Evolutionary conservation across 2,329 filamentous ascomycete species (phyloP), one percentile per base, ranked within the genome.

Genomic region (Zasmidium cellare): DNA sequence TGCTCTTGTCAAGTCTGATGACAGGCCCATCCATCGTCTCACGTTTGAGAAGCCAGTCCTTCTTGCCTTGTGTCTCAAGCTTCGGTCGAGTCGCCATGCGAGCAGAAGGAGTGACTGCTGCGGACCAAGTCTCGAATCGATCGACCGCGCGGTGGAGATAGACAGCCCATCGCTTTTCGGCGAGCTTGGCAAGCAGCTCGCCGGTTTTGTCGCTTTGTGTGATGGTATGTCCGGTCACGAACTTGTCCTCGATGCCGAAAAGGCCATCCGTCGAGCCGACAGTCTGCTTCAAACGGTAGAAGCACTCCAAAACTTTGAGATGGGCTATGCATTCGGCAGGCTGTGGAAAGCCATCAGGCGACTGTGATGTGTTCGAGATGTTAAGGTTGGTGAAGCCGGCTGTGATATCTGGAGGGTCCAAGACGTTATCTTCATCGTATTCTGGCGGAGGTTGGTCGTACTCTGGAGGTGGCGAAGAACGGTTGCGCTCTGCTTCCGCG

Each of bases 131-230:
- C 59, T 84, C 79, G 66, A 90, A 92, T 6, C 89, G 80, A 50
- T 87, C 82, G 0, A 85, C 87, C 1, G 89, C 89, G 50, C 86
- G 80, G 1, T 85, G 81, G 3, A 91, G 80, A 69, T 85, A 91
- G 9, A 91, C 69, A 0, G 83, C 82, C 89, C 89, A 92, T 69
- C 89, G 78, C 76, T 91, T 91, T 75, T 91, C 88, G 14, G 85
- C 79, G 25, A 90, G 75, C 51, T 79, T 77, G 53, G 82, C 80
- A 14, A 85, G 74, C 6, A 67, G 51, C 28, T 67, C 57, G 6
- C 60, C 51, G 23, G 58, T 56, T 19, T 70, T 67, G 19, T 67
- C 66, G 61, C 75, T 75, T 53, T 74, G 72, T 11, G 58, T 23
- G 1, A 65, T 68, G 18, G 70, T 71, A 22, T 57, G 46, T 22